phyloP scores from a whole-genome alignment of 2,329 filamentous ascomycete species.

The Diaporthe ilicicola region DNA sequence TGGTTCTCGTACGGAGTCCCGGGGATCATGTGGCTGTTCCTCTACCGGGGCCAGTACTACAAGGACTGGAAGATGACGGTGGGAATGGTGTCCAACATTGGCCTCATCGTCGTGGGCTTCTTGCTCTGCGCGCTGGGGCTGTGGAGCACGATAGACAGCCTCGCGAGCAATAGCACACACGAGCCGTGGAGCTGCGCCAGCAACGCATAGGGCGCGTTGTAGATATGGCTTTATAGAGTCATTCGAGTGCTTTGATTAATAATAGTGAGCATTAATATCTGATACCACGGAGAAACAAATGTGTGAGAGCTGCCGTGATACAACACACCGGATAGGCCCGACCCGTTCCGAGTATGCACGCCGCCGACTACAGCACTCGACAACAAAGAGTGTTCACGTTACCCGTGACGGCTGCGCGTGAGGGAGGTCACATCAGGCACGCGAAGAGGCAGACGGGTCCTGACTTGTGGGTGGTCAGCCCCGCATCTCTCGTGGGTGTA shows the following conservation, averaged over 20 bases:
- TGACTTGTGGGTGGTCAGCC: background rate
- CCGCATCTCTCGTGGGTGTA: no score
- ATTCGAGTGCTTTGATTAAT: background rate
- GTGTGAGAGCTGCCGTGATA: background rate
- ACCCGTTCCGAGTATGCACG: background rate
- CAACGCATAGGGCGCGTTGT: constrained; percentile 34
- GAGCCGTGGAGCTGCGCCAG: constrained; percentile 49
- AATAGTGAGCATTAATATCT: background rate
- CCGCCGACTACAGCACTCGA: background rate
- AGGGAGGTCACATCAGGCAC: background rate
- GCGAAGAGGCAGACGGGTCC: background rate
- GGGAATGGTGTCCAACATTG: constrained; percentile 44
- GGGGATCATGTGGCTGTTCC: constrained; percentile 57
- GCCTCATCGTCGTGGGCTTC: constrained; percentile 45
- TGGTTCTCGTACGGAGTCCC: constrained; percentile 70
- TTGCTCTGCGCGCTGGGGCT: constrained; percentile 49
- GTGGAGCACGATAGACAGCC: constrained; percentile 50
- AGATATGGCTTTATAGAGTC: background rate
- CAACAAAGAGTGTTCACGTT: background rate
- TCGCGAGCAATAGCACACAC: constrained; percentile 41
- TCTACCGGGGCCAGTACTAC: constrained; percentile 54
- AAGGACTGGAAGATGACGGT: constrained; percentile 41
- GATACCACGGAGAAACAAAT: background rate
- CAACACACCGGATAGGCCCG: constrained; percentile 13
- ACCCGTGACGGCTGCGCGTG: background rate